These are phyloP conservation scores for Septoria petroselini DNA, from an alignment of 2,329 filamentous ascomycete species.

Conservation along the genomic window DNA sequence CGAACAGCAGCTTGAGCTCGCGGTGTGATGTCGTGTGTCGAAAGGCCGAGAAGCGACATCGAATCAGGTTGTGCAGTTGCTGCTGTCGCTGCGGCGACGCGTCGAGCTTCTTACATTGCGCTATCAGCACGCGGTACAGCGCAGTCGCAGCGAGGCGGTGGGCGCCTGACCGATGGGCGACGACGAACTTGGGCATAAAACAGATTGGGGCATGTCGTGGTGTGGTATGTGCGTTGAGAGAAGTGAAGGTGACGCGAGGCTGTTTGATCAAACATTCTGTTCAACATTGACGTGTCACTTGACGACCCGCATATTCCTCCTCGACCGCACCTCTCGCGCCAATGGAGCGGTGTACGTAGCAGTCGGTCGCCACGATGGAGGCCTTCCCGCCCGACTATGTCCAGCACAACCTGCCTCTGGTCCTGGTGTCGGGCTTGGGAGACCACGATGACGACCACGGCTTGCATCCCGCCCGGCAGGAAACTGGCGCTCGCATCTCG, in stretches of 20 bases:
- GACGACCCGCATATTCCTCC: neutral
- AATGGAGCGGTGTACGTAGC: slow-evolving; percentile 1
- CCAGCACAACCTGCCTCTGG: slow-evolving; percentile 79
- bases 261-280: neutral
- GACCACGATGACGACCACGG: slow-evolving; percentile 36
- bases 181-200: slow-evolving; percentile 25
- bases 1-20: slow-evolving; percentile 60
- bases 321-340: neutral
- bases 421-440: slow-evolving; percentile 75
- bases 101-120: slow-evolving; percentile 40
- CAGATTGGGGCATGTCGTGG: slow-evolving; percentile 3
- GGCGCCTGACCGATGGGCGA: slow-evolving; percentile 46
- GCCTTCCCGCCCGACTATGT: slow-evolving; percentile 76
- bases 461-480: slow-evolving; percentile 21
- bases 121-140: slow-evolving; percentile 68
- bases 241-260: neutral
- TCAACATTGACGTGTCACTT: neutral
- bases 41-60: slow-evolving; percentile 62
- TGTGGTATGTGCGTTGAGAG: neutral
- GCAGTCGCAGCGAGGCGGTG: slow-evolving; percentile 62
- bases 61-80: slow-evolving; percentile 56
- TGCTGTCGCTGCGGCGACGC: slow-evolving; percentile 16
- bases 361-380: slow-evolving; percentile 57
- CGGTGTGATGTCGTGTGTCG: slow-evolving; percentile 56
- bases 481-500: slow-evolving; percentile 31